Conservation (phyloP, 805 yeast genomes). For the Phaffomyces opuntiae region DNA sequence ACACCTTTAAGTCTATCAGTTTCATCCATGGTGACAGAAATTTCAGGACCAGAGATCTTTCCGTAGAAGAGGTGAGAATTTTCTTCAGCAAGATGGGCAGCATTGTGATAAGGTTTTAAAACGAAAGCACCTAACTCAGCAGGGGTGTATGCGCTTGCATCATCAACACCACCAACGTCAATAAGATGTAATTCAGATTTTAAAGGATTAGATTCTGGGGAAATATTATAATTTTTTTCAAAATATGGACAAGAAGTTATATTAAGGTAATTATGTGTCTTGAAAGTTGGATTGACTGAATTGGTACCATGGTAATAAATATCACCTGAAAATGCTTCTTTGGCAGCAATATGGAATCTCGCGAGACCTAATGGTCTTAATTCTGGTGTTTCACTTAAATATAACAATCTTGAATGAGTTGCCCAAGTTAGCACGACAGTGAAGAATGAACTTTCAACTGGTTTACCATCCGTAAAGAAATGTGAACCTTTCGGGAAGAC, state of each 20-base stretch:
- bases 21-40: conserved; percentile 6
- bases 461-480: background rate
- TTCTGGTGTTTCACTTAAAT: conserved; percentile 67
- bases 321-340: conserved; percentile 33
- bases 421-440: conserved; percentile 78
- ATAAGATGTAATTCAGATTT: conserved; percentile 14
- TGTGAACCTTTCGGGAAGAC: conserved; percentile 23
- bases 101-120: conserved; percentile 15
- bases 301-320: background rate
- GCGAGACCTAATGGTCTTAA: conserved; percentile 56
- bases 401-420: conserved; percentile 79
- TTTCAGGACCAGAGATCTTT: background rate
- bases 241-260: conserved; percentile 14
- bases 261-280: conserved; percentile 12
- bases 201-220: conserved; percentile 17
- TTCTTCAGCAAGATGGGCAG: conserved; percentile 8
- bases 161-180: conserved; percentile 7
- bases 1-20: conserved; percentile 10
- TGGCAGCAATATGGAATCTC: conserved; percentile 67
- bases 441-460: conserved; percentile 23
- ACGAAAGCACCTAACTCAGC: conserved; percentile 11
- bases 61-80: conserved; percentile 7
- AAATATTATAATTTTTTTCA: conserved; percentile 17
- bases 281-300: background rate
- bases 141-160: background rate